Conservation (phyloP, 2,329 filamentous ascomycete species). For the Xylaria sp. region DNA sequence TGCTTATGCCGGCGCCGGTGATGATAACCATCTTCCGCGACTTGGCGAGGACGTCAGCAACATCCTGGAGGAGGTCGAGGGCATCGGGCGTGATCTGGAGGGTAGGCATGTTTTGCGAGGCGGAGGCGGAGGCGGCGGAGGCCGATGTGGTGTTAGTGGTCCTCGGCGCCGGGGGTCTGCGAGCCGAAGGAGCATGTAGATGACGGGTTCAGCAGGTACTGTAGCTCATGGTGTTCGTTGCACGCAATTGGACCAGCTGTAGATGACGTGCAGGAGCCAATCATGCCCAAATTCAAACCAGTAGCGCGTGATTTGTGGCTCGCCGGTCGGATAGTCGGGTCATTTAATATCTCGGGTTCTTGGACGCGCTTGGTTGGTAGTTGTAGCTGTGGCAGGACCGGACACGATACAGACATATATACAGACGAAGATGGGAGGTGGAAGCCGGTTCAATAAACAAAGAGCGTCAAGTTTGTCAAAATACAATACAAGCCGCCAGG, state of each 20-base stretch:
- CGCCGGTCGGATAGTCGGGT: neutral
- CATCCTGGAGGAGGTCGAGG: constrained; percentile 66
- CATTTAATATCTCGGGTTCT: neutral
- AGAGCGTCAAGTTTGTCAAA: neutral
- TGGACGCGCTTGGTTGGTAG: neutral
- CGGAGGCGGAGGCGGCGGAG: neutral
- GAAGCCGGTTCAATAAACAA: neutral
- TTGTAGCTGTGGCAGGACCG: neutral
- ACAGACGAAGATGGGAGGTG: neutral
- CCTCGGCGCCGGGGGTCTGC: constrained; percentile 16
- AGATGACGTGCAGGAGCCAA: neutral
- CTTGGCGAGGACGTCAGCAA: constrained; percentile 72
- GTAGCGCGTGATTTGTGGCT: neutral
- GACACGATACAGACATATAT: neutral
- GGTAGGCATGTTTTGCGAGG: constrained; percentile 63
- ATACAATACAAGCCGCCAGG: neutral
- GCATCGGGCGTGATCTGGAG: constrained; percentile 64
- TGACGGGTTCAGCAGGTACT: constrained; percentile 24
- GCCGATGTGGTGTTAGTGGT: constrained; percentile 6
- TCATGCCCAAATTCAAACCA: neutral
- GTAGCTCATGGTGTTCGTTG: constrained; percentile 18
- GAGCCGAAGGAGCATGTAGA: constrained; percentile 22
- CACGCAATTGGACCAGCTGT: neutral
- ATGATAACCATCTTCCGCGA: constrained; percentile 76
- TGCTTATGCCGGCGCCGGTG: constrained; percentile 79